A percentile compares a stretch with the other conserved stretches of the same genome.
These are phyloP conservation scores for Arabidopsis suecica DNA, from an alignment of 345 rosid species.

Conservation along the genomic window DNA sequence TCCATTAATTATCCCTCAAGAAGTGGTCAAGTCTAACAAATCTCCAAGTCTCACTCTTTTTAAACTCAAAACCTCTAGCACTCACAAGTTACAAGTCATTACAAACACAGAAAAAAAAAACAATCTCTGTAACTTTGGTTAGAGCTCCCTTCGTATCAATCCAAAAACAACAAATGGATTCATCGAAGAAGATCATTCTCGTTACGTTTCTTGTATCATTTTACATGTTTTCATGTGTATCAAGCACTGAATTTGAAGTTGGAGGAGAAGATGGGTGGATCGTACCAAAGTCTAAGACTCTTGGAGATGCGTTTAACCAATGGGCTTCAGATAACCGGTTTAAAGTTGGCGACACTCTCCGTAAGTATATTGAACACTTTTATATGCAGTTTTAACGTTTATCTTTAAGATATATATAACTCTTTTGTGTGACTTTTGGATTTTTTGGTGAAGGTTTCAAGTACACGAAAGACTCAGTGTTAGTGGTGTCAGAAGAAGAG, in stretches of 20 bases:
- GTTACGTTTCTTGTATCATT: conserved; percentile 20
- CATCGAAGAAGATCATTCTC: conserved; percentile 22
- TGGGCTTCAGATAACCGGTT: conserved; percentile 88
- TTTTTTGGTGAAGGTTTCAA: conserved; percentile 50
- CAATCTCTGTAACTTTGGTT: neutral
- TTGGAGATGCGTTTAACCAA: conserved; percentile 57
- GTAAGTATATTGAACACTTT: conserved; percentile 47
- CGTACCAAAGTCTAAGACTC: conserved; percentile 57
- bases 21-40: conserved; percentile 39
- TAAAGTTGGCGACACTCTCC: conserved; percentile 61
- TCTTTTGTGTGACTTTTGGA: neutral
- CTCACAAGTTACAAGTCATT: neutral
- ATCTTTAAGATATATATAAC: neutral
- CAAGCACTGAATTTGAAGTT: conserved; percentile 57
- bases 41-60: conserved; percentile 38
- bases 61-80: conserved; percentile 35
- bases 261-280: conserved; percentile 75
- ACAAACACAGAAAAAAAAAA: neutral
- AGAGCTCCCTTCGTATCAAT: conserved; percentile 35
- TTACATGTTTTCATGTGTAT: conserved; percentile 36
- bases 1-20: conserved; percentile 36
- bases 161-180: conserved; percentile 41
- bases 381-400: neutral
- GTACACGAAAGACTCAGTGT: conserved; percentile 64
- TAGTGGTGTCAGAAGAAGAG: conserved; percentile 66